Conservation (phyloP, 108 stramenopile species). For the Parietichytrium sp. region DNA sequence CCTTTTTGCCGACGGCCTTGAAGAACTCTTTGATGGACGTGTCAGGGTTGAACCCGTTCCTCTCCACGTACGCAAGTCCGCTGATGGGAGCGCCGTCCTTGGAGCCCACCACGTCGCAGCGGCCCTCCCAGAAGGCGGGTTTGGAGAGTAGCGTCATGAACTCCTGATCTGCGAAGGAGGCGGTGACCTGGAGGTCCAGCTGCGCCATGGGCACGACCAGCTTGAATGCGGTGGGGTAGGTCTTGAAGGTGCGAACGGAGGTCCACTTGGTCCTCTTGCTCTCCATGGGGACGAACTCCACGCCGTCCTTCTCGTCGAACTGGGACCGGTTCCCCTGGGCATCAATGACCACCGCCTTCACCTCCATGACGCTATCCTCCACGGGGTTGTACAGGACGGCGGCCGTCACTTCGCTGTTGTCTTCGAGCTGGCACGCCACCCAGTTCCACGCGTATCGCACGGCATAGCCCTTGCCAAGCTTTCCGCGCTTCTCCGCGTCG, state of each 20-base stretch:
- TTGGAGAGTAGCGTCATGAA: conserved; percentile 43
- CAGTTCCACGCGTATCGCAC: conserved; percentile 44
- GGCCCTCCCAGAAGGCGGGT: conserved; percentile 48
- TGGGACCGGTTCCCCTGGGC: neutral
- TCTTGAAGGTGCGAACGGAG: conserved; percentile 36
- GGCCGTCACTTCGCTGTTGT: conserved; percentile 24
- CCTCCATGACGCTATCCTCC: neutral
- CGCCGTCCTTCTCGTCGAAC: neutral
- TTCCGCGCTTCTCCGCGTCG: neutral
- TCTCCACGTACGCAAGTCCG: conserved; percentile 36
- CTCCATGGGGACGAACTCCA: neutral
- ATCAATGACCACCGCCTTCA: conserved; percentile 38
- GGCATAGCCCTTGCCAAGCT: neutral
- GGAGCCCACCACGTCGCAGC: conserved; percentile 20
- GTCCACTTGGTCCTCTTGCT: conserved; percentile 1
- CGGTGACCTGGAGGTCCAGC: conserved; percentile 30
- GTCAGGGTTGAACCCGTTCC: conserved; percentile 32
- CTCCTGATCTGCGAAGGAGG: conserved; percentile 40
- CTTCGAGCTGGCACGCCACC: conserved; percentile 43
- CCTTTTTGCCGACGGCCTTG: conserved; percentile 39
- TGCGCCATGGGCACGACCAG: neutral
- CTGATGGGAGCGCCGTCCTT: neutral
- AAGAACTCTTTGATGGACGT: conserved; percentile 21
- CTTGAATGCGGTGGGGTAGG: neutral
- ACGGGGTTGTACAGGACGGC: conserved; percentile 2